These are phyloP conservation scores for Apiospora arundinis DNA, from an alignment of 2,329 filamentous ascomycete genomes.

Conservation along the genomic window DNA sequence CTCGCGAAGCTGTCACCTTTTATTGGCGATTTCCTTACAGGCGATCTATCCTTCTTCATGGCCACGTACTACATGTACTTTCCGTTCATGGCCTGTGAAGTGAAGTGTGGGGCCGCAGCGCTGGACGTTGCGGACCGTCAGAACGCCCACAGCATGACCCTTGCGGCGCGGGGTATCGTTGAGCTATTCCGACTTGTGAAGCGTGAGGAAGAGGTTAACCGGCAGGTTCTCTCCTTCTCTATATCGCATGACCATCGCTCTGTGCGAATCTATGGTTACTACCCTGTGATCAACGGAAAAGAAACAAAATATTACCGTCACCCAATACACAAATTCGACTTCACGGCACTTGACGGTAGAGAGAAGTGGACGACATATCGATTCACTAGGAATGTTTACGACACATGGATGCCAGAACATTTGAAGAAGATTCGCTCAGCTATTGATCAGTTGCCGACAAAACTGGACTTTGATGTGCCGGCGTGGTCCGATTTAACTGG, in stretches of 20 bases:
- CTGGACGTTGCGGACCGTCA: conserved; percentile 47
- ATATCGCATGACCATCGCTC: conserved; percentile 43
- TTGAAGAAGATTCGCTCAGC: conserved; percentile 45
- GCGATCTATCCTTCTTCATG: conserved; percentile 50
- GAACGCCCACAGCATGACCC: conserved; percentile 49
- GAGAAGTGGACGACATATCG: conserved; percentile 46
- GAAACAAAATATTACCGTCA: conserved; percentile 46
- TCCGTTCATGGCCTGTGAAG: conserved; percentile 55
- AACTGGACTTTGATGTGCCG: conserved; percentile 24
- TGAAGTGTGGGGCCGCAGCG: conserved; percentile 48
- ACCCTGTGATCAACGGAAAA: conserved; percentile 43
- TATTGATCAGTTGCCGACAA: conserved; percentile 40
- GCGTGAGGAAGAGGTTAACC: conserved; percentile 45
- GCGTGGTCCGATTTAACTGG: conserved; percentile 8
- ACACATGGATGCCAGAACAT: conserved; percentile 43
- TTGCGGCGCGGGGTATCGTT: conserved; percentile 46
- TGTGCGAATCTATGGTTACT: conserved; percentile 49
- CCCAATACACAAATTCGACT: conserved; percentile 42
- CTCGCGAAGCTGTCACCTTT: conserved; percentile 48
- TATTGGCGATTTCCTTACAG: conserved; percentile 40
- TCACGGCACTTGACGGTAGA: conserved; percentile 40
- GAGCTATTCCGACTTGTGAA: conserved; percentile 46
- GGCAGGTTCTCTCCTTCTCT: conserved; percentile 52
- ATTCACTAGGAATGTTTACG: conserved; percentile 45
- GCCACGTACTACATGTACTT: conserved; percentile 55